Percentiles rank a stretch among this genome's conserved stretches.
phyloP scores from a whole-genome alignment of 495 filamentous ascomycete genomes.

The Podospora pseudopauciseta region DNA sequence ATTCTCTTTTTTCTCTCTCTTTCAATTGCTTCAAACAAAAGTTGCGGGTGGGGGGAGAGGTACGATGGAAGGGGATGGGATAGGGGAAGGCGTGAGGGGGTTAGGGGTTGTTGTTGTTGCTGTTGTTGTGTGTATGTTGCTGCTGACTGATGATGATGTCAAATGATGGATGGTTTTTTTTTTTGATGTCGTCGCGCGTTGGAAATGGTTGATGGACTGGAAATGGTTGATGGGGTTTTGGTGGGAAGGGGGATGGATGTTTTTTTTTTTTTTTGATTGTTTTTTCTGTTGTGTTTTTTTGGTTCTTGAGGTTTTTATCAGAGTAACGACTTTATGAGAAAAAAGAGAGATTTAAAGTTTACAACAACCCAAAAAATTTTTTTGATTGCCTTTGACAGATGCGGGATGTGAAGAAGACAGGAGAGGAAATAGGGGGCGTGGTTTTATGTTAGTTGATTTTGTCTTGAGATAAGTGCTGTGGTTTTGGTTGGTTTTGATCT shows the following conservation, averaged over 20 bases:
- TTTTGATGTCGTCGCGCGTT: neutral
- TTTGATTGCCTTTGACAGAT: neutral
- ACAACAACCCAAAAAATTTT: neutral
- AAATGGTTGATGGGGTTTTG: neutral
- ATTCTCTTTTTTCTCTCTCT: constrained; percentile 25
- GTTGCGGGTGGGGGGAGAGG: neutral
- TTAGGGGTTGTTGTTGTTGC: neutral
- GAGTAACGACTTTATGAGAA: constrained; percentile 1
- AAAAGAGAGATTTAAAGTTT: neutral
- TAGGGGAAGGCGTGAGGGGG: neutral
- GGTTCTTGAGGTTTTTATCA: constrained; percentile 22
- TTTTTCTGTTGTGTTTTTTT: neutral
- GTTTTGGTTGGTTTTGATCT: neutral
- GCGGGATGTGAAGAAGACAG: neutral
- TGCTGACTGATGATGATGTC: neutral
- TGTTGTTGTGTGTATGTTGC: neutral
- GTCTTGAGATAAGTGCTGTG: neutral
- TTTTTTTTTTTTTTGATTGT: neutral
- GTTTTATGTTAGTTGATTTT: neutral
- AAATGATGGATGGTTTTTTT: neutral
- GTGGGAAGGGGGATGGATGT: no score
- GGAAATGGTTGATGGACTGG: neutral
- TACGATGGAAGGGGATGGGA: neutral
- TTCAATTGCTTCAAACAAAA: neutral
- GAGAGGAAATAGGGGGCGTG: neutral